Evolutionary conservation across 1,284 basidiomycete species (phyloP).

Genomic region (Pseudozyma hubeiensis): DNA sequence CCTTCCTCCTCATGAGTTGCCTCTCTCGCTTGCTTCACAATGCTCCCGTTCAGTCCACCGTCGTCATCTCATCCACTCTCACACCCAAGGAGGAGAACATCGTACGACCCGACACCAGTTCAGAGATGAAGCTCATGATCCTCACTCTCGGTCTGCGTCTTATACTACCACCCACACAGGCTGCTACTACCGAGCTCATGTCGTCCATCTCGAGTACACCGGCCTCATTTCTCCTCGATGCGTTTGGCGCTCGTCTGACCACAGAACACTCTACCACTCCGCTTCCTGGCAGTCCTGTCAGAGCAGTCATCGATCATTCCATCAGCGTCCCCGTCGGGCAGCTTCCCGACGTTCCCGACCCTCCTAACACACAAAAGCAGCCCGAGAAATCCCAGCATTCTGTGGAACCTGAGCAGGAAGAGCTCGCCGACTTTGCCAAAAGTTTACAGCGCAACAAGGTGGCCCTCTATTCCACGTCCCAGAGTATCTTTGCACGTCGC

Average conservation of each 20-base stretch:
- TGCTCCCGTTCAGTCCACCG: slow-evolving; percentile 23
- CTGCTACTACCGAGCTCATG: slow-evolving; percentile 11
- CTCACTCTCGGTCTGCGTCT: slow-evolving; percentile 32
- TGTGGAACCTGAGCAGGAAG: slow-evolving; percentile 23
- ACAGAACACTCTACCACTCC: slow-evolving; percentile 20
- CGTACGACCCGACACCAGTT: neutral
- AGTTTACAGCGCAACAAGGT: slow-evolving; percentile 39
- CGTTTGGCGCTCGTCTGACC: slow-evolving; percentile 28
- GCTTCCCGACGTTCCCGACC: slow-evolving; percentile 9
- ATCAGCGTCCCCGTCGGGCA: slow-evolving; percentile 33
- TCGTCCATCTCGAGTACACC: slow-evolving; percentile 22
- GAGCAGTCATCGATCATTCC: slow-evolving; percentile 30
- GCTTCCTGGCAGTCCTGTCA: slow-evolving; percentile 5
- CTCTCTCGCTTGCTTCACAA: slow-evolving; percentile 28
- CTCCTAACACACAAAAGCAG: neutral
- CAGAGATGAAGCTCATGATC: slow-evolving; percentile 38
- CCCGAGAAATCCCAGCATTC: slow-evolving; percentile 1
- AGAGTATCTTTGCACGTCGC: slow-evolving; percentile 39
- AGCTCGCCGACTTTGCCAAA: slow-evolving; percentile 33
- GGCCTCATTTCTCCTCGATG: slow-evolving; percentile 31
- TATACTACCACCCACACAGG: slow-evolving; percentile 14
- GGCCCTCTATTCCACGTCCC: slow-evolving; percentile 42
- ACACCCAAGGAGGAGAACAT: slow-evolving; percentile 25
- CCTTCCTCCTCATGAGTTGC: slow-evolving; percentile 45
- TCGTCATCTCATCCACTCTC: slow-evolving; percentile 25